Evolutionary conservation across 805 yeast genomes (phyloP), one percentile per base, ranked within the genome.

Genomic region (Yamadazyma nakazawae): DNA sequence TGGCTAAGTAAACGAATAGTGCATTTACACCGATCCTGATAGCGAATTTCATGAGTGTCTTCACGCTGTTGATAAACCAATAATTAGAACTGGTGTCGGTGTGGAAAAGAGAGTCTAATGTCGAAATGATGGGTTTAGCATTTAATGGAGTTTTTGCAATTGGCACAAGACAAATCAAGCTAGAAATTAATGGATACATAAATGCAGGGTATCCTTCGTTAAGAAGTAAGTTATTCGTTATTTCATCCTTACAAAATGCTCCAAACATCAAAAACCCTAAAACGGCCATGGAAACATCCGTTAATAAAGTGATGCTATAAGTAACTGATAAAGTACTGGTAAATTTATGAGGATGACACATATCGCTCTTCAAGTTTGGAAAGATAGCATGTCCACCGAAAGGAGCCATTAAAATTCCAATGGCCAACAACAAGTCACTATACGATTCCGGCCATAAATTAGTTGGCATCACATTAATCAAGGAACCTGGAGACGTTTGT

Each of bases 331-430:
- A 70, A 50, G 89, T 80, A 13, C 61, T 59, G 16, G 67, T 65
- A 62, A 79, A 84, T 51, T 76, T 79, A 26, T 68, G 60, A 3
- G 92, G 91, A 53, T 81, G 85, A 45, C 86, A 73, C 85, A 86
- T 82, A 62, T 86, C 95, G 31, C 81, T 74, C 60, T 81, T 82
- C 44, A 86, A 70, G 54, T 86, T 86, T 2, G 94, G 94, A 57
- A 86, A 87, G 21, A 87, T 79, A 5, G 94, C 88, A 64, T 87
- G 94, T 0, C 94, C 92, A 5, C 94, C 90, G 72, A 86, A 87
- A 1, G 92, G 91, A 3, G 91, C 85, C 74, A 83, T 74, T 50
- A 82, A 74, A 43, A 83, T 81, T 11, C 88, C 88, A 41, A 81
- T 68, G 1, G 85, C 76, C 39, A 85, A 69, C 40, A 85, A 73